These are phyloP conservation scores for Pyricularia sp. DNA, from an alignment of 2,329 filamentous ascomycete species.

Conservation along the genomic window DNA sequence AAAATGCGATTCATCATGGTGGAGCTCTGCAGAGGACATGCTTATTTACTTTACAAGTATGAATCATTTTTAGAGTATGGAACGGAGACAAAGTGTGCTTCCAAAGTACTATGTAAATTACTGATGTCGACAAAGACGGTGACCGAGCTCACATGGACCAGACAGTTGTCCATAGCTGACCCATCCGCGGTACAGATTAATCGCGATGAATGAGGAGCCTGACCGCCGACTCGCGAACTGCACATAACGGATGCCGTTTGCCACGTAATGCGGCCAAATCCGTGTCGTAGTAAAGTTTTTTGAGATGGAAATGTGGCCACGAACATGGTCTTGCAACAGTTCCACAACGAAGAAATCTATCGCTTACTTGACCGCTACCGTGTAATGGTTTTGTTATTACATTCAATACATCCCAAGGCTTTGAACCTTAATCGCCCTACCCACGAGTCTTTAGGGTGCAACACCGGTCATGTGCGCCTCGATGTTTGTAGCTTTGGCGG, in stretches of 20 bases:
- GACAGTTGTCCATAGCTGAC: too few species aligned
- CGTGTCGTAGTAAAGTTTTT: neutral
- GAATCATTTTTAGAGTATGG: too few species aligned
- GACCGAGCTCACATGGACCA: too few species aligned
- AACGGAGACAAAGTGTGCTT: too few species aligned
- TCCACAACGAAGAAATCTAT: neutral
- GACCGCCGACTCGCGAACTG: too few species aligned
- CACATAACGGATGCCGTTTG: neutral
- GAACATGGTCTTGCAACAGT: neutral
- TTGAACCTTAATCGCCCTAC: neutral
- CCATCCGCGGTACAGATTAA: neutral
- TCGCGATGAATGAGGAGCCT: neutral
- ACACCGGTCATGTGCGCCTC: neutral
- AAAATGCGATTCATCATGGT: too few species aligned
- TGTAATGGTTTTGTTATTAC: neutral
- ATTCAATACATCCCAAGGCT: too few species aligned
- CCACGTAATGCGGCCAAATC: neutral
- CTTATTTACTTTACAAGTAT: too few species aligned
- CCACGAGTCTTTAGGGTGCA: neutral
- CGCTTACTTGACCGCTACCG: neutral
- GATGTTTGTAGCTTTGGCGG: neutral
- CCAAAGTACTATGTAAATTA: too few species aligned
- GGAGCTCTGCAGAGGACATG: too few species aligned
- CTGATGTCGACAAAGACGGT: too few species aligned
- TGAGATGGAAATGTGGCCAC: neutral